These are phyloP conservation scores for Saturnispora besseyi DNA, from an alignment of 805 yeast genomes.

Conservation along the genomic window DNA sequence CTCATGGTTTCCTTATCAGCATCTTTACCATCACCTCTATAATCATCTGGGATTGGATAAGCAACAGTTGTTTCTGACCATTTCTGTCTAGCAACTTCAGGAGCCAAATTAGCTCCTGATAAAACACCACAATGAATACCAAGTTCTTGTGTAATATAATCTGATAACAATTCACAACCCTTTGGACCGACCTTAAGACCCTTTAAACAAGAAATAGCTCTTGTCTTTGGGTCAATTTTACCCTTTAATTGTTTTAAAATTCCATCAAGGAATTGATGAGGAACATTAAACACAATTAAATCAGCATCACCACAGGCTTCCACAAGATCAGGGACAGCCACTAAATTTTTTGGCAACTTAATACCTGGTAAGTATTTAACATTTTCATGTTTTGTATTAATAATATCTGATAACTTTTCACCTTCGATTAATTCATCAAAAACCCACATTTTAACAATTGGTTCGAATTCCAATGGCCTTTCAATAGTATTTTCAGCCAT, in stretches of 20 bases:
- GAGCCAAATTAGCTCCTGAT: slow-evolving; percentile 95
- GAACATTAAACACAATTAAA: slow-evolving; percentile 85
- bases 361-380: slow-evolving; percentile 91
- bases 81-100: slow-evolving; percentile 89
- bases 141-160: slow-evolving; percentile 67
- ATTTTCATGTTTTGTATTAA: slow-evolving; percentile 85
- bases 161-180: slow-evolving; percentile 78
- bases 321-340: slow-evolving; percentile 78
- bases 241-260: slow-evolving; percentile 73
- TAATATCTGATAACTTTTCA: slow-evolving; percentile 75
- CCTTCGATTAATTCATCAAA: slow-evolving; percentile 79
- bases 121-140: slow-evolving; percentile 93
- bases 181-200: slow-evolving; percentile 83
- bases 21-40: slow-evolving; percentile 57
- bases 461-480: slow-evolving; percentile 63
- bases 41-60: slow-evolving; percentile 65
- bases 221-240: slow-evolving; percentile 53
- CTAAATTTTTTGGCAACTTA: slow-evolving; percentile 73
- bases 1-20: slow-evolving; percentile 65
- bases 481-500: slow-evolving; percentile 78
- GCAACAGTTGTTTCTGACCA: slow-evolving; percentile 99
- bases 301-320: slow-evolving; percentile 76
- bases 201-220: slow-evolving; percentile 93
- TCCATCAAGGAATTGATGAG: slow-evolving; percentile 87
- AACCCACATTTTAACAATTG: slow-evolving; percentile 92